Evolutionary conservation across 306 rosid species (phyloP).

Genomic region (Carpinus fangiana): DNA sequence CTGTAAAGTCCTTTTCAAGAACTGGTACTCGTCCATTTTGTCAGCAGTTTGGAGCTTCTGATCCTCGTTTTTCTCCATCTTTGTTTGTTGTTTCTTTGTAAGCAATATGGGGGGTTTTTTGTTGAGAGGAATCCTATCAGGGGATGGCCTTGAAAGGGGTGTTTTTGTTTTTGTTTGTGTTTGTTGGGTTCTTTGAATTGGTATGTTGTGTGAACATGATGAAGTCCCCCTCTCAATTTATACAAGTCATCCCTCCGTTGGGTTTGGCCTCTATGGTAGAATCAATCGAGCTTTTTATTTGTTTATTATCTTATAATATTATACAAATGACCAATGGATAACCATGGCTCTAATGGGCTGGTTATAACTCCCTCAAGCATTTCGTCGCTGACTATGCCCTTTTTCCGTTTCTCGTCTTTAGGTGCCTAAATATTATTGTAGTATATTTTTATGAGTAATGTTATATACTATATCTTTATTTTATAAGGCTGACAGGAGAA

Average conservation of each 20-base stretch:
- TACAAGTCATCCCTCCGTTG: slow-evolving; percentile 1
- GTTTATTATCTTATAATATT: no score
- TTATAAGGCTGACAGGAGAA: no score
- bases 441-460: no score
- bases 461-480: no score
- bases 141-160: slow-evolving; percentile 11
- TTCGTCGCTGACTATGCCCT: no score
- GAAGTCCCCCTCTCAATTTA: slow-evolving; percentile 27
- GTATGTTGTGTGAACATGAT: slow-evolving; percentile 3
- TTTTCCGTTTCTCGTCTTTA: no score
- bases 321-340: no score
- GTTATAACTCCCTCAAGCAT: no score
- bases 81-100: neutral
- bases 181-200: neutral
- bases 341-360: no score
- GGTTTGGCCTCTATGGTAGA: no score
- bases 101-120: neutral
- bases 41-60: slow-evolving; percentile 20
- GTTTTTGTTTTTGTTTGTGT: neutral
- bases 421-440: no score
- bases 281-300: no score
- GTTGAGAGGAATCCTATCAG: neutral
- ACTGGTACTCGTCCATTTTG: slow-evolving; percentile 16
- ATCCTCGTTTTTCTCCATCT: slow-evolving; percentile 34
- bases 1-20: slow-evolving; percentile 38